Evolutionary conservation across 2,329 filamentous ascomycete species (phyloP).

Genomic region (Didymella pomorum): DNA sequence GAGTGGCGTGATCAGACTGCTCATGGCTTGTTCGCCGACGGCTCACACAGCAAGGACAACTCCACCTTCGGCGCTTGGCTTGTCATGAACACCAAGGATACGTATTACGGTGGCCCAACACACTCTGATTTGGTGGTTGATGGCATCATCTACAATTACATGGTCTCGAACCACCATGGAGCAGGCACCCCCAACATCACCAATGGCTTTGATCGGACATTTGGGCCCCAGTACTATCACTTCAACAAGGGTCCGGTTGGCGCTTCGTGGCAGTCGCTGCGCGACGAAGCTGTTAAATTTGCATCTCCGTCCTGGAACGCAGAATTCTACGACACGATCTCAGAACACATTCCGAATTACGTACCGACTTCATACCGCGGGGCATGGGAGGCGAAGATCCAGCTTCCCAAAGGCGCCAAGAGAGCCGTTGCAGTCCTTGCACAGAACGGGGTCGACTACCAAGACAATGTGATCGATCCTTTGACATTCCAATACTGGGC

Average conservation of each 20-base stretch:
- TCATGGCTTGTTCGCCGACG: slow-evolving; percentile 64
- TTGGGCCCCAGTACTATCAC: slow-evolving; percentile 69
- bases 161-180: slow-evolving; percentile 65
- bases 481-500: slow-evolving; percentile 71
- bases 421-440: slow-evolving; percentile 65
- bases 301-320: slow-evolving; percentile 63
- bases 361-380: slow-evolving; percentile 62
- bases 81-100: slow-evolving; percentile 70
- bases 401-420: slow-evolving; percentile 61
- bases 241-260: slow-evolving; percentile 65
- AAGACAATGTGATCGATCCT: slow-evolving; percentile 65
- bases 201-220: slow-evolving; percentile 70
- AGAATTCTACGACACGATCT: slow-evolving; percentile 70
- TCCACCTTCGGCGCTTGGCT: slow-evolving; percentile 68
- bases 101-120: slow-evolving; percentile 68
- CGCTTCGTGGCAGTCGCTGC: slow-evolving; percentile 51
- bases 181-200: slow-evolving; percentile 70
- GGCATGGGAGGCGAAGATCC: slow-evolving; percentile 59
- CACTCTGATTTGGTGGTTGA: slow-evolving; percentile 71
- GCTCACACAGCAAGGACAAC: slow-evolving; percentile 59
- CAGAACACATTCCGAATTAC: slow-evolving; percentile 66
- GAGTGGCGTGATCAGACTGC: slow-evolving; percentile 66
- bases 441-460: slow-evolving; percentile 61
- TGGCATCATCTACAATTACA: slow-evolving; percentile 71
- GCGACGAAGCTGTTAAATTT: slow-evolving; percentile 63